Conservation (phyloP, 1,284 basidiomycete species). For the Mrakiaceae sp. region DNA sequence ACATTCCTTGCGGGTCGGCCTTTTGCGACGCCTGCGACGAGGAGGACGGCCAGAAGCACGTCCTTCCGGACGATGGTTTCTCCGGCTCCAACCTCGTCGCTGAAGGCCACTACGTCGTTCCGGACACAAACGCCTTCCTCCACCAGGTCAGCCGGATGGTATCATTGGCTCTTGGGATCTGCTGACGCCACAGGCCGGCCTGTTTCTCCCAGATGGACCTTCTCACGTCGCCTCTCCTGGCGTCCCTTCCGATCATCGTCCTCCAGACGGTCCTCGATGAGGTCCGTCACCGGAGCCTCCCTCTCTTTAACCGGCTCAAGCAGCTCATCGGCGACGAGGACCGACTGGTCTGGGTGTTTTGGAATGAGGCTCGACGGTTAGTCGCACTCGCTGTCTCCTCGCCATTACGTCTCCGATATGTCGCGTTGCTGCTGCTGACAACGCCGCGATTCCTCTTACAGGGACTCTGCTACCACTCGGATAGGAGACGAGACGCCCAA, state of each 20-base stretch:
- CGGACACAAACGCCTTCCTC: constrained; percentile 93
- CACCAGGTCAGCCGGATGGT: constrained; percentile 52
- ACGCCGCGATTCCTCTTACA: constrained; percentile 26
- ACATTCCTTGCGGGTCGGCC: constrained; percentile 80
- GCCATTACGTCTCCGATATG: no score
- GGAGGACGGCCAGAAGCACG: constrained; percentile 34
- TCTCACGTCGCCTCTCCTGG: constrained; percentile 61
- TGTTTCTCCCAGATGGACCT: constrained; percentile 65
- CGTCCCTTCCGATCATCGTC: constrained; percentile 63
- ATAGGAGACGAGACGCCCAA: constrained; percentile 71
- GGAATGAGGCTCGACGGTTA: constrained; percentile 78
- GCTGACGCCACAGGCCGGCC: background rate
- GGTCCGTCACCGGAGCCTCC: constrained; percentile 86
- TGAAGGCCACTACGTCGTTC: constrained; percentile 68
- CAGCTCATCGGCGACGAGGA: constrained; percentile 69
- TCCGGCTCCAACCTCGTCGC: constrained; percentile 45
- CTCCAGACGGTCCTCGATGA: constrained; percentile 94
- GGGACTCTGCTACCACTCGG: constrained; percentile 63
- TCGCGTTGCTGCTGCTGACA: background rate
- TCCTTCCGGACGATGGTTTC: constrained; percentile 45
- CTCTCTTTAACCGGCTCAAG: constrained; percentile 83
- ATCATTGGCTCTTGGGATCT: background rate
- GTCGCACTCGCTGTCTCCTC: constrained; percentile 25
- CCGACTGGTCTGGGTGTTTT: constrained; percentile 67
- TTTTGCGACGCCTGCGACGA: constrained; percentile 52